A percentile compares a stretch with the other conserved stretches of the same genome.
Evolutionary conservation across 2,329 filamentous ascomycete species (phyloP).

Genomic region (Aspergillus nomiae): DNA sequence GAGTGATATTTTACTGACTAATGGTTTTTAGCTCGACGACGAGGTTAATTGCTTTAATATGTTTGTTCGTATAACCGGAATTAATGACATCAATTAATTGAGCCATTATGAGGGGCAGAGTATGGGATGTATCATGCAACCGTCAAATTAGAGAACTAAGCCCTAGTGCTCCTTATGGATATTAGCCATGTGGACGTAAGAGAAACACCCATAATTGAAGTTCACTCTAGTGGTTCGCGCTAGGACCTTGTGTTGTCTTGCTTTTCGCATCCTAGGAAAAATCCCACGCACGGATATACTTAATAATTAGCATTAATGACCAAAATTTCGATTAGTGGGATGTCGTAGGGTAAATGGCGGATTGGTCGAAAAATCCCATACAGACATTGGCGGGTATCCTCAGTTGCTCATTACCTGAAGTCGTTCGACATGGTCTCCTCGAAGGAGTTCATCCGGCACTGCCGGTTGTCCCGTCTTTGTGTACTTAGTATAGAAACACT

Average conservation of each 20-base stretch:
- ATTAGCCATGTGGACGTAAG: neutral
- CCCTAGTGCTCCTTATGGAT: neutral
- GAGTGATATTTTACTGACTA: neutral
- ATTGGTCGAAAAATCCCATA: neutral
- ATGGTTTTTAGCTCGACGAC: neutral
- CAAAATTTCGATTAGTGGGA: neutral
- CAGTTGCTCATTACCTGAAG: neutral
- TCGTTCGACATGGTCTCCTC: neutral
- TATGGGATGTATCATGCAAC: neutral
- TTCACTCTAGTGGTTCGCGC: slow-evolving; percentile 1
- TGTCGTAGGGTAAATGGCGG: neutral
- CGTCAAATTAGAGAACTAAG: neutral
- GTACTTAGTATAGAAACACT: neutral
- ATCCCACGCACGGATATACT: neutral
- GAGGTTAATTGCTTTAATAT: neutral
- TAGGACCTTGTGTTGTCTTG: neutral
- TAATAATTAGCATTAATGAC: neutral
- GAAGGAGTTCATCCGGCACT: neutral
- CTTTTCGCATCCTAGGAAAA: neutral
- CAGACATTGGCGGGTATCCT: neutral
- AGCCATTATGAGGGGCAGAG: neutral
- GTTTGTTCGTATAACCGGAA: neutral
- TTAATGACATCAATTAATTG: neutral
- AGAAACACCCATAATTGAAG: neutral
- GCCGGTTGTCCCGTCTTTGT: neutral